Percentiles rank a stretch among this genome's conserved stretches.
phyloP scores from a whole-genome alignment of 1,284 basidiomycete genomes.

The Meira miltonrushii region DNA sequence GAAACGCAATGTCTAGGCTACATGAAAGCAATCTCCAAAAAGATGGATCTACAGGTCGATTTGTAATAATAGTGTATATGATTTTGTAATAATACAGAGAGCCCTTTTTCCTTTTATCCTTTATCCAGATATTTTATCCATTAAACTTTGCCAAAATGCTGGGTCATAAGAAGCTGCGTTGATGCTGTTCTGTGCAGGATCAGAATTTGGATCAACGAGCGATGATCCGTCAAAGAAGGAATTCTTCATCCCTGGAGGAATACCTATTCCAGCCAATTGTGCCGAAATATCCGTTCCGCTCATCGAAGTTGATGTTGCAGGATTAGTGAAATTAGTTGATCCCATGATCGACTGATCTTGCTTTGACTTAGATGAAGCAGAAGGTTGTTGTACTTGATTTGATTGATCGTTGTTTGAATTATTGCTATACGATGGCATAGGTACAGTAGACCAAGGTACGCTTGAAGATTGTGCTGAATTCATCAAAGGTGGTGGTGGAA shows the following conservation, averaged over 20 bases:
- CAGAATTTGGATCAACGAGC: not conserved
- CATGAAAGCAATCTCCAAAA: not conserved
- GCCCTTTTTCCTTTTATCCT: not conserved
- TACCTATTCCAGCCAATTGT: not conserved
- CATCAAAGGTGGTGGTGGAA: not conserved
- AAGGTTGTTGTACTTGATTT: too few species aligned
- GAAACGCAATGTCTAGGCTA: not conserved
- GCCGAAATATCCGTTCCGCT: not conserved
- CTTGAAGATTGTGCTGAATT: not conserved
- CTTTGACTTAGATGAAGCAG: not conserved
- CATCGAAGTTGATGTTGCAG: not conserved
- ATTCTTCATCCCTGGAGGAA: not conserved
- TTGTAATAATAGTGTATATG: not conserved
- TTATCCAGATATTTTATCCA: slow-evolving; percentile 12
- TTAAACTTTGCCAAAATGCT: slow-evolving; percentile 11
- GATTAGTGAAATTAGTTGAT: not conserved
- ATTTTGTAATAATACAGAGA: too few species aligned
- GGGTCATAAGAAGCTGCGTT: slow-evolving; percentile 10
- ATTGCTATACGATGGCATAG: not conserved
- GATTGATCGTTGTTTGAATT: not conserved
- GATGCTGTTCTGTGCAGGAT: not conserved
- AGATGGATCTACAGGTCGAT: slow-evolving; percentile 3
- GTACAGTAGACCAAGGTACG: not conserved
- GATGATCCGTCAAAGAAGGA: too few species aligned
- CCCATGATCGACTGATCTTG: not conserved